Conservation (phyloP, 495 filamentous ascomycete species). For the Hyaloscypha bicolor region DNA sequence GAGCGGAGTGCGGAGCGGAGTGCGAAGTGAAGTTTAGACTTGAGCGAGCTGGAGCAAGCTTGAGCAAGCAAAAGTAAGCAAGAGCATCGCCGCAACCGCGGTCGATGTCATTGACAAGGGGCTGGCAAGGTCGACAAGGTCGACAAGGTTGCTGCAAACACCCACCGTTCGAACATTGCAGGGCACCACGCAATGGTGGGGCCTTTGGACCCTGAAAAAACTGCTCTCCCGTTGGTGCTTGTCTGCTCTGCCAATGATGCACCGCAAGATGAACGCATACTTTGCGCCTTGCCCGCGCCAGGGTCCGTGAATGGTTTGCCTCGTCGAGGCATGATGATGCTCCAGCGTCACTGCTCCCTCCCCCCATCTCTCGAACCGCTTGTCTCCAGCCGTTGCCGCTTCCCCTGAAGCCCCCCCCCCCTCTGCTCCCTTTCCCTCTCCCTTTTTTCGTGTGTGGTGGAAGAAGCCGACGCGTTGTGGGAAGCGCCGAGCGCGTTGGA, state of each 20-base stretch:
- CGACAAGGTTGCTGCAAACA: background rate
- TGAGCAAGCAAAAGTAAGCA: background rate
- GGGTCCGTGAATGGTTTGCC: background rate
- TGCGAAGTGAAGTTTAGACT: too few species aligned
- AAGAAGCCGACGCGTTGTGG: background rate
- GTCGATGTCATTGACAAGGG: background rate
- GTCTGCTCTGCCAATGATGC: background rate
- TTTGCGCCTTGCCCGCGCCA: constrained; percentile 5
- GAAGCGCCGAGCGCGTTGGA: background rate
- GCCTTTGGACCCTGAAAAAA: constrained; percentile 8
- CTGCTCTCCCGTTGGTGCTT: too few species aligned
- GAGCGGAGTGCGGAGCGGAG: too few species aligned
- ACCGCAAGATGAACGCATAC: background rate
- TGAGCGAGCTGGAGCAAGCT: too few species aligned
- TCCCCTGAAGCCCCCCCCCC: background rate
- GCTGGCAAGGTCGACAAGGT: too few species aligned
- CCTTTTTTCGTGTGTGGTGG: too few species aligned
- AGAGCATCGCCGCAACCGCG: background rate
- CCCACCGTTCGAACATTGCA: background rate
- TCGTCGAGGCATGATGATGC: constrained; percentile 7
- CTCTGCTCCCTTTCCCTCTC: too few species aligned
- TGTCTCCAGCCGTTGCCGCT: background rate
- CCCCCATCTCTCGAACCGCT: background rate
- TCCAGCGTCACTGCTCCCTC: background rate
- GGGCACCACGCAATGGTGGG: background rate